phyloP scores from a whole-genome alignment of 306 rosid genomes.

The Medicago ruthenica region DNA sequence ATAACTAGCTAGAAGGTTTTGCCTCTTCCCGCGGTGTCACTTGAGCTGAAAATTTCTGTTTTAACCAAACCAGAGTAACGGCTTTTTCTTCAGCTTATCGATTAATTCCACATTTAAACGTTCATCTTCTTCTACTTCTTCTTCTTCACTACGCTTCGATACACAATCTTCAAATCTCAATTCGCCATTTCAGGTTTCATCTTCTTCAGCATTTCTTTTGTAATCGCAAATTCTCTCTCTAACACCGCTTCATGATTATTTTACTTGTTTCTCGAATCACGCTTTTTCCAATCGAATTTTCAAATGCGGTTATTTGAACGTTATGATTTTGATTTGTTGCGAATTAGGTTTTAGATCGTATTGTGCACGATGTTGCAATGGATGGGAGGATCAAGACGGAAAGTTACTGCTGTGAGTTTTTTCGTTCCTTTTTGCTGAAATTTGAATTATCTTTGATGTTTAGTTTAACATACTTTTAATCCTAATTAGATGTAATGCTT shows the following conservation, averaged over 20 bases:
- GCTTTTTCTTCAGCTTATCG: constrained; percentile 18
- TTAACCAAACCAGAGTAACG: neutral
- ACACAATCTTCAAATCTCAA: constrained; percentile 21
- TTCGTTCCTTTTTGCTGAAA: constrained; percentile 7
- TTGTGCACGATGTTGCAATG: constrained; percentile 78
- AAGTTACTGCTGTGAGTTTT: constrained; percentile 73
- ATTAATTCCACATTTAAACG: constrained; percentile 17
- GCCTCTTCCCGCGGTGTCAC: constrained; percentile 42
- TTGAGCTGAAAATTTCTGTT: constrained; percentile 17
- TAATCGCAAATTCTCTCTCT: constrained; percentile 16
- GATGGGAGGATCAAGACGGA: constrained; percentile 99
- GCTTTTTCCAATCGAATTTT: constrained; percentile 13
- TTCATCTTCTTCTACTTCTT: constrained; percentile 1
- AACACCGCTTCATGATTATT: constrained; percentile 9
- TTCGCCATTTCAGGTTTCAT: constrained; percentile 27
- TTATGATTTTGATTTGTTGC: constrained; percentile 14
- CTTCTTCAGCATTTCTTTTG: constrained; percentile 23
- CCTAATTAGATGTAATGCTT: constrained; percentile 2
- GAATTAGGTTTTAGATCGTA: constrained; percentile 35
- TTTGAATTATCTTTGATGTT: constrained; percentile 26
- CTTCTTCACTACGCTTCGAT: constrained; percentile 31
- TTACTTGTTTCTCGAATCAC: neutral
- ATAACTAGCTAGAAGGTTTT: neutral
- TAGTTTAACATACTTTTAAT: constrained; percentile 10
- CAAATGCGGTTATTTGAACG: neutral